phyloP scores from a whole-genome alignment of 2,329 filamentous ascomycete species.

The Nigrospora sphaerica region DNA sequence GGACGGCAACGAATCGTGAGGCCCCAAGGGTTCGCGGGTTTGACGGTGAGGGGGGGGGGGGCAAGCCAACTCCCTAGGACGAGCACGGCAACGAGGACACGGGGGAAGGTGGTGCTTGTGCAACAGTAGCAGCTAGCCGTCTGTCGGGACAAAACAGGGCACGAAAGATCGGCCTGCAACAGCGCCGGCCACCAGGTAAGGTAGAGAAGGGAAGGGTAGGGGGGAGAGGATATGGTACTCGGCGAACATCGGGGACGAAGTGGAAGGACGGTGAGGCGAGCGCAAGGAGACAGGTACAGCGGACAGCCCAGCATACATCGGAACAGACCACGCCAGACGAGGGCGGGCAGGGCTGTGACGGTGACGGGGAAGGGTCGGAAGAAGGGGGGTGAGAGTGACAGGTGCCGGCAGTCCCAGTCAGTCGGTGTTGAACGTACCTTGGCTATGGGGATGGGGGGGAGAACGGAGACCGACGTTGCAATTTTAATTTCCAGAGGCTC shows the following conservation, averaged over 20 bases:
- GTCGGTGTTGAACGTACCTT: slow-evolving; percentile 3
- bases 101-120: too few species aligned
- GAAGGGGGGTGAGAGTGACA: not conserved
- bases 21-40: too few species aligned
- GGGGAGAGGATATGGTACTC: not conserved
- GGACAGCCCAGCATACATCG: not conserved
- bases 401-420: not conserved
- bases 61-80: too few species aligned
- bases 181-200: not conserved
- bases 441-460: slow-evolving; percentile 1
- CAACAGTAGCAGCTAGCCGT: not conserved
- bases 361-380: not conserved
- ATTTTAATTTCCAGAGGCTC: slow-evolving; percentile 9
- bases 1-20: too few species aligned
- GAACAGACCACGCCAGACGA: not conserved
- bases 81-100: too few species aligned
- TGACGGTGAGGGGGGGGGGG: too few species aligned
- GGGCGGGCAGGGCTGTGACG: not conserved
- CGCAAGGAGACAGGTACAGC: too few species aligned
- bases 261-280: not conserved
- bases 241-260: not conserved
- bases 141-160: slow-evolving; percentile 1
- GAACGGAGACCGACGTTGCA: slow-evolving; percentile 9
- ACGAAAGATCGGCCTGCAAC: not conserved
- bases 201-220: not conserved